Base-by-base conservation (phyloP, 306 rosid genomes). In the Lathyrus oleraceus region DNA sequence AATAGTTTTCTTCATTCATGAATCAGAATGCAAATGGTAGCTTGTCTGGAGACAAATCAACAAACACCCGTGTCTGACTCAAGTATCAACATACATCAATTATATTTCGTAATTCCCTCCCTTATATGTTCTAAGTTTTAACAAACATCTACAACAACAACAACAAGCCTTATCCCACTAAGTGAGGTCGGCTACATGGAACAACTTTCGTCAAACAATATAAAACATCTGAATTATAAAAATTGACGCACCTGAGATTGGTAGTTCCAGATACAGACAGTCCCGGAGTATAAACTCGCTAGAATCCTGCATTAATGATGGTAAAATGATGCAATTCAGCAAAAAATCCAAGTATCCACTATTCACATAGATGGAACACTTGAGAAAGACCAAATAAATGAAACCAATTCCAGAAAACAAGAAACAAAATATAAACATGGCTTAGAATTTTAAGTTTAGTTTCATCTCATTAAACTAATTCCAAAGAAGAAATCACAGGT, bases 241-340 rank as follows among this genome's bases (percentile, higher is more conserved):
- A 75, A 9, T 21, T 36, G 36, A 17, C 79, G 67, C 85, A 89
- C 99, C 95, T 94, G 99, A 58, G 99, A 88, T 80, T 94, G 99
- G 89, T 94, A 87, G 85, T 91, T 94, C 97, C 97, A 94, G 81
- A 94, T 91, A 67, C 97, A 94, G 17, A 94, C 96, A 64, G 99
- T 88, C 78, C 99, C 99, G 1, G 97, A 87, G 81, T 94, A 94
- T 76, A 94, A 88, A 87, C 99, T 94, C 30, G 99, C 97, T 74
- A 91, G 80, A 79, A 94, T 91, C 99, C 99, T 94, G 88, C 77
- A 70, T 73, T 69, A 71, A 67, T 28, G 58, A 76, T 14, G 15
- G 40, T 21, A 66, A 78, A 63, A 72, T 57, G 61, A 75, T 32
- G 61, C 57, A 67, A 27, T 30, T 82, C 64, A 84, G 77, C 10